Base-by-base conservation (phyloP, 2,329 filamentous ascomycete species). In the Pseudogymnoascus sp. region DNA sequence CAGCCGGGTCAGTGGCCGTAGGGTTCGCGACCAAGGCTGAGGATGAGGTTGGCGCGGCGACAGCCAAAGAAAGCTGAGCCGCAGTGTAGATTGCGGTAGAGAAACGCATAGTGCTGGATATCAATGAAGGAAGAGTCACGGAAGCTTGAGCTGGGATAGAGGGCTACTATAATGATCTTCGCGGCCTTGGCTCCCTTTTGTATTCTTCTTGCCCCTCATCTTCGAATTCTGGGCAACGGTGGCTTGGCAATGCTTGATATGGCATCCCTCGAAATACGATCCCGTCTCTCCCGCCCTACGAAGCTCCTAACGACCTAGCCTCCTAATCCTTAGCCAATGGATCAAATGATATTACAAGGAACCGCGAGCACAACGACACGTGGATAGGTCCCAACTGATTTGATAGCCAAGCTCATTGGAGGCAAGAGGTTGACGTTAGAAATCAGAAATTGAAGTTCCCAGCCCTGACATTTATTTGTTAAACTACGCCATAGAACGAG, bases 1-100 rank as follows among this genome's bases (percentile, higher is more conserved):
- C 77, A 19, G 77, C 72, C 17, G 79, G 72, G 26, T 74, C 76
- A 3, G 83, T 86, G 2, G 82, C 80, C 15, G 83, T 86, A 11
- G 68, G 68, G 35, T 21, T 62, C n/a, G 6, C 37, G 37, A 15
- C n/a, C 7, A 63, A 66, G 56, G 65, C 63, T n/a, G 23, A 26
- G 31, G 59, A 26, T 44, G 68, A 56, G 23, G 62, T 44, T 44
- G 68, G 50, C 23, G 65, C 65, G 61, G 71, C 71, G 19, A 70
- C 60, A 38, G 67, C 70, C 37, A 64, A 69, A 23, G 71, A 70
- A n/a, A 67, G 69, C 60, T 74, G 64, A 37, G 66, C 66, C 44
- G 65, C 67, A 38, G 64, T 67, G 15, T 67, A 63, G 17, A 74
- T 17, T 63, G 63, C 9, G 61, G 60, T 60, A 29, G 65, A 65